Percentiles rank a stretch among this genome's conserved stretches.
phyloP scores from a whole-genome alignment of 2,329 filamentous ascomycete genomes.

The Mollisia scopiformis region DNA sequence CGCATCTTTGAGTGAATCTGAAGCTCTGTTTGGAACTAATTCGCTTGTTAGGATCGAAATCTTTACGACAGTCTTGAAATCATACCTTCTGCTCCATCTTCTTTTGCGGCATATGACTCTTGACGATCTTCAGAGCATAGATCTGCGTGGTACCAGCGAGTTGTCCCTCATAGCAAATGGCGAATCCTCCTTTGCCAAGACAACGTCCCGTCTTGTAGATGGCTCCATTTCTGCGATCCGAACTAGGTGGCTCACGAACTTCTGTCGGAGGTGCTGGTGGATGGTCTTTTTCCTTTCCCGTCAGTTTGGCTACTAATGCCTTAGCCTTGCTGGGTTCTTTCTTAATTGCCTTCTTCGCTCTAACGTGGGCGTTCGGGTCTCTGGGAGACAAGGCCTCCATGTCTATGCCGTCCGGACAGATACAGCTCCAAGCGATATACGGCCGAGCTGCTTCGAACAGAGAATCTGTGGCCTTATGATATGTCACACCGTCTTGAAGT shows the following conservation, averaged over 20 bases:
- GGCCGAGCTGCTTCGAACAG: conserved; percentile 16
- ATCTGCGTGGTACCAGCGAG: conserved; percentile 66
- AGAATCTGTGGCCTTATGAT: conserved; percentile 21
- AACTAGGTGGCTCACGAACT: conserved; percentile 65
- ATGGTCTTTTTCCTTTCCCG: conserved; percentile 60
- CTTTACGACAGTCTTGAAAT: too few relatives aligned
- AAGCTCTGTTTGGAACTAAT: conserved; percentile 76
- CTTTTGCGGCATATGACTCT: conserved; percentile 76
- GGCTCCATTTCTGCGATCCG: conserved; percentile 70
- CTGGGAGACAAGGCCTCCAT: conserved; percentile 67
- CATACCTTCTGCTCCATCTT: conserved; percentile 81
- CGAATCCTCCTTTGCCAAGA: conserved; percentile 81
- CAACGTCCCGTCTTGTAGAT: conserved; percentile 75
- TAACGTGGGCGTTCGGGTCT: conserved; percentile 64
- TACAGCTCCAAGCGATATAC: conserved; percentile 28
- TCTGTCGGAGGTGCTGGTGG: conserved; percentile 65
- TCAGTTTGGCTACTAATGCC: conserved; percentile 49
- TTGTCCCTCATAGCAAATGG: conserved; percentile 77
- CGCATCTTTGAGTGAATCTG: conserved; percentile 99
- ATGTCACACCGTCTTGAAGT: conserved; percentile 15
- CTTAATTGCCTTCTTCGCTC: conserved; percentile 41
- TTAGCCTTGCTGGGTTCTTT: too few relatives aligned
- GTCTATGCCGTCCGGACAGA: conserved; percentile 49
- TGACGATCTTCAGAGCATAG: conserved; percentile 82
- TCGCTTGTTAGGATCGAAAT: too few relatives aligned